A percentile compares a stretch with the other conserved stretches of the same genome.
Evolutionary conservation across 306 rosid species (phyloP).

Genomic region (Sindora glabra): DNA sequence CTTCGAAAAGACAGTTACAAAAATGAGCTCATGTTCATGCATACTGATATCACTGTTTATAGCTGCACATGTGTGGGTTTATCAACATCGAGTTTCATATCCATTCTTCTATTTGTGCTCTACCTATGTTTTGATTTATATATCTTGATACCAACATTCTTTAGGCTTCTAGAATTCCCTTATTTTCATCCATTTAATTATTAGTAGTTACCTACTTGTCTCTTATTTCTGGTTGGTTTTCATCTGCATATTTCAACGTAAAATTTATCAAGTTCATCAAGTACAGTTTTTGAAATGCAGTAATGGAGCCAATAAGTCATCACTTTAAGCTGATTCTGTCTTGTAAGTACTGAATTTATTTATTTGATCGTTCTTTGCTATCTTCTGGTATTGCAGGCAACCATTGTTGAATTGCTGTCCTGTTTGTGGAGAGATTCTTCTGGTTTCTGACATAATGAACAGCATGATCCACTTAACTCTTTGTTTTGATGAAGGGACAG

Average conservation of each 20-base stretch:
- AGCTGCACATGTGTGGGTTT: too few species aligned
- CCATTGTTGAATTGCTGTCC: slow-evolving; percentile 80
- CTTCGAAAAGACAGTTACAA: too few species aligned
- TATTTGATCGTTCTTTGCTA: slow-evolving; percentile 14
- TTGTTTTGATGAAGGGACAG: slow-evolving; percentile 96
- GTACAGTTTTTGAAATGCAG: not conserved
- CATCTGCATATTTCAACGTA: not conserved
- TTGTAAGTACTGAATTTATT: too few species aligned
- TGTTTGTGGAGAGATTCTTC: slow-evolving; percentile 92
- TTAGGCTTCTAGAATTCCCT: too few species aligned
- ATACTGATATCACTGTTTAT: too few species aligned
- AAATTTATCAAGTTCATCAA: not conserved
- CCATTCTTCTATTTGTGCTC: too few species aligned
- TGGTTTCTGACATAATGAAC: slow-evolving; percentile 64
- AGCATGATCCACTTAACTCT: slow-evolving; percentile 74
- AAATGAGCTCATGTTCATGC: too few species aligned
- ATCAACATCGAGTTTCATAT: too few species aligned
- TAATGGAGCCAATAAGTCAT: not conserved
- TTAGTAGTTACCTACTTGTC: too few species aligned
- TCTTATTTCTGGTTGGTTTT: not conserved
- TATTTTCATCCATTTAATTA: too few species aligned
- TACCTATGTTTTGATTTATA: too few species aligned
- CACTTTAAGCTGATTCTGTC: not conserved
- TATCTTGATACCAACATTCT: too few species aligned
- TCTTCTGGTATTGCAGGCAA: slow-evolving; percentile 57